These are phyloP conservation scores for Candida stauntonica DNA, from an alignment of 805 yeast genomes.

Conservation along the genomic window DNA sequence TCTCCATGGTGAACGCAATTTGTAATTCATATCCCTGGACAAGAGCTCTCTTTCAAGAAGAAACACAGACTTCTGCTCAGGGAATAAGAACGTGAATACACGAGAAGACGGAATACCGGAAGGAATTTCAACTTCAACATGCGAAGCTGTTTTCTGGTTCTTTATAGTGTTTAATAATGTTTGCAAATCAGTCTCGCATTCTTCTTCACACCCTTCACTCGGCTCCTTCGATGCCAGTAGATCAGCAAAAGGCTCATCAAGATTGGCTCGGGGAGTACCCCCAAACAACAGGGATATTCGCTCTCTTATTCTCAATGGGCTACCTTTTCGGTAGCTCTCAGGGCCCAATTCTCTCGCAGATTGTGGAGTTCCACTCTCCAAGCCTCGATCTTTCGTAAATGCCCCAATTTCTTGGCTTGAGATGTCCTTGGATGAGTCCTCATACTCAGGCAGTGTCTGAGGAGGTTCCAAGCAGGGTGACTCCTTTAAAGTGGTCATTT, in stretches of 20 bases:
- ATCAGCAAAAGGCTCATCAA: neutral
- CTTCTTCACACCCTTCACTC: neutral
- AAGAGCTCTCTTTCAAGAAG: conserved; percentile 6
- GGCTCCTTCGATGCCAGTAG: neutral
- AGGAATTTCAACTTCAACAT: neutral
- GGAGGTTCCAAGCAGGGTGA: too few species aligned
- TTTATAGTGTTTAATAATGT: conserved; percentile 11
- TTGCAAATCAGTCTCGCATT: conserved; percentile 1
- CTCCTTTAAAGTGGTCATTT: too few species aligned
- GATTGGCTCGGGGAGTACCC: neutral
- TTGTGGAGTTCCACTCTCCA: too few species aligned
- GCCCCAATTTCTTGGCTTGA: too few species aligned
- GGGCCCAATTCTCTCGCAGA: too few species aligned
- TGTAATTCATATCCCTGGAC: conserved; percentile 1
- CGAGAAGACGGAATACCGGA: conserved; percentile 10
- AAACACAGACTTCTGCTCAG: conserved; percentile 5
- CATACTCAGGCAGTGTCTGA: too few species aligned
- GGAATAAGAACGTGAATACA: conserved; percentile 5
- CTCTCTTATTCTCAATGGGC: conserved; percentile 11
- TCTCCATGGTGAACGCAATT: conserved; percentile 2
- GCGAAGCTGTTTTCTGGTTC: conserved; percentile 1
- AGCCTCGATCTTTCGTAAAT: too few species aligned
- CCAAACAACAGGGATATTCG: conserved; percentile 6
- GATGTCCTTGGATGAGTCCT: too few species aligned
- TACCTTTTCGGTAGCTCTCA: too few species aligned